phyloP scores from a whole-genome alignment of 208 protist genomes.

The Trypanosoma platydactyli region DNA sequence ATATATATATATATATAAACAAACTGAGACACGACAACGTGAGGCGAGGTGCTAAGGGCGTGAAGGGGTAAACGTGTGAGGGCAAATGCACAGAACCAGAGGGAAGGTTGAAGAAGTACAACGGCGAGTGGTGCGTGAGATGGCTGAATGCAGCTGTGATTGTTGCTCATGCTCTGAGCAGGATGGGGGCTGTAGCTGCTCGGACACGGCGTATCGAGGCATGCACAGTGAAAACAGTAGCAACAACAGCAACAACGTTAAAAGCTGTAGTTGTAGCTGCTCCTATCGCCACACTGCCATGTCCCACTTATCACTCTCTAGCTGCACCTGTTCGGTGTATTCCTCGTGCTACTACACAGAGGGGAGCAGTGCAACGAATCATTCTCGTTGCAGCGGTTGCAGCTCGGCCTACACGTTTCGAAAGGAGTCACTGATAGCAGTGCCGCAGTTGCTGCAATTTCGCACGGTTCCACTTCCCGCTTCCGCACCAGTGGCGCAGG shows the following conservation, averaged over 20 bases:
- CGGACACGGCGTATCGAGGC: background rate
- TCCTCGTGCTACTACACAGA: conserved; percentile 16
- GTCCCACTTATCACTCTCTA: background rate
- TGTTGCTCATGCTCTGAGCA: background rate
- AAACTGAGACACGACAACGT: no score
- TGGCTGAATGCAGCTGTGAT: background rate
- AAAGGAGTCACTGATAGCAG: conserved; percentile 6
- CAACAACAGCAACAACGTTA: no score
- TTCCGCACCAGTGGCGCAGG: background rate
- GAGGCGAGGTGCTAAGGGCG: no score
- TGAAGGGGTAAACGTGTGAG: no score
- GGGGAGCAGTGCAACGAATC: background rate
- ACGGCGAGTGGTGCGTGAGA: no score
- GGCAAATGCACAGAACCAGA: no score
- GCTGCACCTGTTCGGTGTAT: conserved; percentile 14
- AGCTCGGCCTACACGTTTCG: background rate
- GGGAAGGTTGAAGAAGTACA: no score
- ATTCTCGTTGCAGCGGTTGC: background rate
- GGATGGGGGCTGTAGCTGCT: conserved; percentile 10
- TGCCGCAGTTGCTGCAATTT: conserved; percentile 15
- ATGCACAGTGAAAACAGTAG: conserved; percentile 13
- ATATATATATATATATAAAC: no score
- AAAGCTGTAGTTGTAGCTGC: background rate
- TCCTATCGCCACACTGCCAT: background rate
- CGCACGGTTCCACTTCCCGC: background rate